Percentiles rank a stretch among this genome's conserved stretches.
These are phyloP conservation scores for Pseudonectria foliicola DNA, from an alignment of 2,329 filamentous ascomycete species.

Conservation along the genomic window DNA sequence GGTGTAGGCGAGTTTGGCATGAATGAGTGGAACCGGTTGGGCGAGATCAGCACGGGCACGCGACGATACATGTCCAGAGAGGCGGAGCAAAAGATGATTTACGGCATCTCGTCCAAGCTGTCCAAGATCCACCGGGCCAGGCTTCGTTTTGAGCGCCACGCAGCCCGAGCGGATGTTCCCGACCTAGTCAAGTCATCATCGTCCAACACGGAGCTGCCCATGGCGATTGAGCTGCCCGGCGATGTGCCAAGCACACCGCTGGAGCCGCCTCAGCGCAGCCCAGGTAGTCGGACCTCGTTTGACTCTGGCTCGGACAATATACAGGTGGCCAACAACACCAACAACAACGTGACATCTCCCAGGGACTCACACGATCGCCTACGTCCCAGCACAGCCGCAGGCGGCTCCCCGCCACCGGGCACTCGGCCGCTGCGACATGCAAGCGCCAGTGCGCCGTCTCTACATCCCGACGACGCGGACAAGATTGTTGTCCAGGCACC, in stretches of 20 bases:
- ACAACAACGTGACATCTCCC: constrained; percentile 36
- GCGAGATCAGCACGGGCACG: constrained; percentile 90
- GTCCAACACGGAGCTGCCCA: constrained; percentile 35
- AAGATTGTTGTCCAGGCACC: constrained; percentile 50
- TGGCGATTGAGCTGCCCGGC: constrained; percentile 53
- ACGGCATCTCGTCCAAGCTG: constrained; percentile 70
- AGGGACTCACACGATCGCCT: constrained; percentile 44
- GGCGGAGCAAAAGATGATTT: constrained; percentile 69
- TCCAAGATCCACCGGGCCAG: constrained; percentile 77
- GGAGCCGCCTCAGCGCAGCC: constrained; percentile 28
- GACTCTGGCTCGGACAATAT: constrained; percentile 49
- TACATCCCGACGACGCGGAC: constrained; percentile 39
- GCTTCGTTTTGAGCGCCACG: constrained; percentile 50
- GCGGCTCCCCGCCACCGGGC: constrained; percentile 20
- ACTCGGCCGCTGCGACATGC: constrained; percentile 25
- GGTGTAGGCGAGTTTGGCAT: constrained; percentile 96
- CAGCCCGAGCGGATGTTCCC: constrained; percentile 31
- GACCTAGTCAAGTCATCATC: constrained; percentile 37
- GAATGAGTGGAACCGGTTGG: constrained; percentile 95
- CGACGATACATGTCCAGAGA: constrained; percentile 70
- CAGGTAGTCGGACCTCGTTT: constrained; percentile 45
- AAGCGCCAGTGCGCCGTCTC: constrained; percentile 22
- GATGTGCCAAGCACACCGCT: constrained; percentile 39
- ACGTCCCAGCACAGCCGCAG: constrained; percentile 25
- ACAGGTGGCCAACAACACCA: constrained; percentile 28